Evolutionary conservation across 768 basidiomycete genomes (phyloP), one percentile per base, ranked within the genome.

Genomic region (Lactarius deliciosus): DNA sequence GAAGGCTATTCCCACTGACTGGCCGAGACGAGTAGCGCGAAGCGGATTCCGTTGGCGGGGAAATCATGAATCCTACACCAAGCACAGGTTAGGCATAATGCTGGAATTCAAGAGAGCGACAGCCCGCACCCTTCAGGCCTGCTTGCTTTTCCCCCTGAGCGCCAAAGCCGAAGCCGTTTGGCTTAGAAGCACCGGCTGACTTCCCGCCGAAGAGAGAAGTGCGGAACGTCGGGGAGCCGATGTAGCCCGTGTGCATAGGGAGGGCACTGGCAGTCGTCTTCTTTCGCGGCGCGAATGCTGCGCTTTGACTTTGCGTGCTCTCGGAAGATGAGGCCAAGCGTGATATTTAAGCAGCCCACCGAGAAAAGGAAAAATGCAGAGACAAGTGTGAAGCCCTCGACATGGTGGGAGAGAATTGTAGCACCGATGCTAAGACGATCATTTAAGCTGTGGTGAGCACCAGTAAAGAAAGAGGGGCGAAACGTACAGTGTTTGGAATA

Each of bases 301-400:
- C 91, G 87, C 71, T 83, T 85, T 69, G 77, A 71, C 76, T 89
- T 92, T 68, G 83, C 87, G 1, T 75, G 75, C 70, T 86, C 84
- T 68, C 89, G 86, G 85, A 90, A 93, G 76, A 92, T 81, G 74
- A 94, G 85, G 38, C 91, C 91, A 71, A 89, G 83, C 57, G 92
- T 75, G 69, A 94, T 89, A 81, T 96, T 93, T 73, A 90, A 75
- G 75, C 90, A 92, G 5, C 91, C 92, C 61, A 94, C 73, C 66
- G 90, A 83, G 76, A 94, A 94, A 70, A 94, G 80, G 78, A 94
- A 84, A 82, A 92, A 94, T 38, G 90, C 91, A 2, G 91, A 81
- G 66, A 92, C 92, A 71, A 94, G 88, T 18, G 91, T 86, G 79
- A 95, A 94, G 59, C 82, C 85, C 70, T 89, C 85, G 60, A 92